Percentiles rank a stretch among this genome's conserved stretches.
Conservation (phyloP, 805 yeast species). For the Blastobotrys robertii region DNA sequence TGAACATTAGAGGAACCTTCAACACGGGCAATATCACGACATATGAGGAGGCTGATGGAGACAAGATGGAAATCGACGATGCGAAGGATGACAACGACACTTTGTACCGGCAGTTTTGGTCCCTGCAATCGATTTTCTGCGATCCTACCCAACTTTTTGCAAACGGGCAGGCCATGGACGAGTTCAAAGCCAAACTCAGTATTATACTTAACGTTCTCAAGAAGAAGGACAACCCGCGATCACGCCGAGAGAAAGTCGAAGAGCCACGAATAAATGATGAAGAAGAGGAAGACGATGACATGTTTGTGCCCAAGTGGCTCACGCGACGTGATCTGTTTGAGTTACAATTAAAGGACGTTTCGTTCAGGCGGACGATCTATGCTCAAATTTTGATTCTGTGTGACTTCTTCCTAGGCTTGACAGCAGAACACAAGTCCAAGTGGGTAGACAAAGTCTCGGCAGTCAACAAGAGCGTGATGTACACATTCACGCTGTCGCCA, state of each 20-base stretch:
- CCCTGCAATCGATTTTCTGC: conserved; percentile 21
- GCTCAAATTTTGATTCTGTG: conserved; percentile 23
- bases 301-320: conserved; percentile 29
- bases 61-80: conserved; percentile 1
- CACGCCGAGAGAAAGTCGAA: not conserved
- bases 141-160: conserved; percentile 19
- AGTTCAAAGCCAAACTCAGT: conserved; percentile 11
- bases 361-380: conserved; percentile 23
- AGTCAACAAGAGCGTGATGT: conserved; percentile 18
- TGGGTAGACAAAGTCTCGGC: conserved; percentile 9
- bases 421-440: conserved; percentile 7
- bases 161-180: conserved; percentile 4
- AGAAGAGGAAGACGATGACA: conserved; percentile 6
- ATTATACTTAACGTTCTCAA: conserved; percentile 15
- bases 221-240: conserved; percentile 1
- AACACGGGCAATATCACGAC: conserved; percentile 25
- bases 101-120: conserved; percentile 24
- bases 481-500: conserved; percentile 9
- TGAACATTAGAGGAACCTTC: conserved; percentile 28
- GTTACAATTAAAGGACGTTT: conserved; percentile 24
- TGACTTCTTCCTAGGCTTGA: conserved; percentile 20
- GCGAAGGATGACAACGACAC: conserved; percentile 6
- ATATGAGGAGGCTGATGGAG: conserved; percentile 7
- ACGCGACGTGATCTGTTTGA: conserved; percentile 25
- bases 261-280: not conserved